A percentile compares a stretch with the other conserved stretches of the same genome.
Evolutionary conservation across 2,329 filamentous ascomycete species (phyloP).

Genomic region (Hymenoscyphus scutula): DNA sequence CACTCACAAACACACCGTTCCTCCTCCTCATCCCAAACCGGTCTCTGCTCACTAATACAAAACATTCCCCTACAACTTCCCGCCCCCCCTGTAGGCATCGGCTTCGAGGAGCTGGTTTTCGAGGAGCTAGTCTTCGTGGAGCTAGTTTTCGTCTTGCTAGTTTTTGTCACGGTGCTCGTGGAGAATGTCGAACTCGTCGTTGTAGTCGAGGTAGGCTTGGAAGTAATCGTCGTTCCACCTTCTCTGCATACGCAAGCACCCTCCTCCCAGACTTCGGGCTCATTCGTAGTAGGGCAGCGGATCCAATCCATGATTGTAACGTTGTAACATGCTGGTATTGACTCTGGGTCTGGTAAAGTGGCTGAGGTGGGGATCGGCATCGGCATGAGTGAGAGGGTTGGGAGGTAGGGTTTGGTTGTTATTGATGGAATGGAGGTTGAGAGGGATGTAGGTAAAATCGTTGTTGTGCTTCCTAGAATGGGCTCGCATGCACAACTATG

Average conservation of each 20-base stretch:
- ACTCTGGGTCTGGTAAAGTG: background rate
- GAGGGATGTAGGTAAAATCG: background rate
- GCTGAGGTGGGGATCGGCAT: background rate
- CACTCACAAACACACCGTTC: constrained; percentile 10
- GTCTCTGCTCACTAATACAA: constrained; percentile 4
- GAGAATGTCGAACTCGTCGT: background rate
- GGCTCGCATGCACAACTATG: background rate
- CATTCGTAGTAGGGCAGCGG: background rate
- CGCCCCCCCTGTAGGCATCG: background rate
- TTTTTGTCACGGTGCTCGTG: background rate
- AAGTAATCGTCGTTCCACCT: constrained; percentile 9
- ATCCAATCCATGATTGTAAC: background rate
- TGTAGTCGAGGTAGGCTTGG: background rate
- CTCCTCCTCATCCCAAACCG: constrained; percentile 4
- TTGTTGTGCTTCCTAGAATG: background rate
- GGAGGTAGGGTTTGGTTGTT: background rate
- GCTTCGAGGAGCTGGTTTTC: too few relatives aligned
- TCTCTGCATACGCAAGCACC: constrained; percentile 14
- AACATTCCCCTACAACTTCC: background rate
- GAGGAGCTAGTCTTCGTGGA: too few relatives aligned
- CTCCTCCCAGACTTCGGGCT: background rate
- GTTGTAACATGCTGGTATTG: constrained; percentile 6
- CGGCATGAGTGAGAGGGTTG: background rate
- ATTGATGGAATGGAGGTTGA: background rate
- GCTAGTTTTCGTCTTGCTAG: too few relatives aligned